phyloP scores from a whole-genome alignment of 1,284 basidiomycete genomes.

The Cutaneotrichosporon sp. region DNA sequence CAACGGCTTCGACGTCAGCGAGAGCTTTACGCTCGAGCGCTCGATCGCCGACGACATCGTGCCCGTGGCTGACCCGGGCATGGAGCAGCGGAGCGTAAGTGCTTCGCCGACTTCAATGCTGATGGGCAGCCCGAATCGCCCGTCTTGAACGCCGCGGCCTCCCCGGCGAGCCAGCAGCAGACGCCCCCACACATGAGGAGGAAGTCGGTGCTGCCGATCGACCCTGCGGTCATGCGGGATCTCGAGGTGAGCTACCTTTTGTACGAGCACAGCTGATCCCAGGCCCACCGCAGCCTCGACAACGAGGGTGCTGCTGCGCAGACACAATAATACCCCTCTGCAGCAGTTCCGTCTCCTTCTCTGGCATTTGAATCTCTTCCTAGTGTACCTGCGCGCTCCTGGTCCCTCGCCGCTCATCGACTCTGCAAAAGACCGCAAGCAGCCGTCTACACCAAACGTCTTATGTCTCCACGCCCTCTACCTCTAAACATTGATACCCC shows the following conservation, averaged over 20 bases:
- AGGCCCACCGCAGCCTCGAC: slow-evolving; percentile 32
- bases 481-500: slow-evolving; percentile 18
- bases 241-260: slow-evolving; percentile 69
- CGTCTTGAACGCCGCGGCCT: not conserved
- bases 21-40: slow-evolving; percentile 68
- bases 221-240: slow-evolving; percentile 82
- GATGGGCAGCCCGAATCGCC: slow-evolving; percentile 9
- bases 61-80: slow-evolving; percentile 82
- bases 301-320: slow-evolving; percentile 13
- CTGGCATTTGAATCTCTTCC: slow-evolving; percentile 11
- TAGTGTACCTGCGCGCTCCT: slow-evolving; percentile 11
- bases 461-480: slow-evolving; percentile 1
- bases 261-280: not conserved
- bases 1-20: slow-evolving; percentile 72
- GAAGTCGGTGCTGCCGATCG: slow-evolving; percentile 61
- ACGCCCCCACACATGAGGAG: slow-evolving; percentile 35
- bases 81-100: slow-evolving; percentile 61
- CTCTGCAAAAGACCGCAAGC: not conserved
- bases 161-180: slow-evolving; percentile 10
- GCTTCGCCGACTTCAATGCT: not conserved
- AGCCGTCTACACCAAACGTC: slow-evolving; percentile 12
- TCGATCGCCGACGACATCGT: slow-evolving; percentile 76
- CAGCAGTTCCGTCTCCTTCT: slow-evolving; percentile 6
- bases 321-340: slow-evolving; percentile 1
- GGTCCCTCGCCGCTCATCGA: not conserved